Evolutionary conservation across 345 rosid species (phyloP).

Genomic region (Raphanus raphanistrum): DNA sequence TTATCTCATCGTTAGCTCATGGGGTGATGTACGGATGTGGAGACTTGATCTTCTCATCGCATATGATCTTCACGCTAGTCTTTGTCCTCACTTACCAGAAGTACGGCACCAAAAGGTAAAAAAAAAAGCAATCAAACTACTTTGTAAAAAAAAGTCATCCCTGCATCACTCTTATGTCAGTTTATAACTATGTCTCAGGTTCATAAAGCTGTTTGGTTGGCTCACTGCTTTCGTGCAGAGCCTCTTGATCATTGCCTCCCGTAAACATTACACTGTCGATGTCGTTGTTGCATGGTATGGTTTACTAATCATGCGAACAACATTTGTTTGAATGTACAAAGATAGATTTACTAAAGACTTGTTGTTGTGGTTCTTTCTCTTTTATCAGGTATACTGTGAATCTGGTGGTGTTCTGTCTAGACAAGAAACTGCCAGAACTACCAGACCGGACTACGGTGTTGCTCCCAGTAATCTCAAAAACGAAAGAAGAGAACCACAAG

Average conservation of each 20-base stretch:
- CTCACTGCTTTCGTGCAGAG: slow-evolving; percentile 79
- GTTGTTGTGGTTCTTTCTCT: too few species aligned
- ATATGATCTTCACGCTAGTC: slow-evolving; percentile 94
- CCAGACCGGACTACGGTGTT: slow-evolving; percentile 68
- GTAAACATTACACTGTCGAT: slow-evolving; percentile 97
- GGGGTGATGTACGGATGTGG: slow-evolving; percentile 95
- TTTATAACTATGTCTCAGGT: slow-evolving; percentile 52
- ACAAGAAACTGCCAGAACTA: slow-evolving; percentile 95
- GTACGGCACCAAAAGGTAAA: slow-evolving; percentile 88
- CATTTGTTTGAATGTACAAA: too few species aligned
- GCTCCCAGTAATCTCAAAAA: slow-evolving; percentile 71
- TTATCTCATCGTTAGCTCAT: slow-evolving; percentile 55
- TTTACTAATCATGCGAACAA: too few species aligned
- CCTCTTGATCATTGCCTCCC: slow-evolving; percentile 86
- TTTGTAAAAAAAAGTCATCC: not conserved
- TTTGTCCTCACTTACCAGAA: slow-evolving; percentile 94
- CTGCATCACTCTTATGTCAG: slow-evolving; percentile 1
- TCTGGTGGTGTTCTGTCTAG: slow-evolving; percentile 87
- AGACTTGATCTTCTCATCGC: slow-evolving; percentile 96
- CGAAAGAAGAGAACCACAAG: slow-evolving; percentile 92
- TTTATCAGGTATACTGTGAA: slow-evolving; percentile 63
- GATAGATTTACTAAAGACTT: too few species aligned
- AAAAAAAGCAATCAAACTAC: not conserved
- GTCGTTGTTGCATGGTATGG: slow-evolving; percentile 90
- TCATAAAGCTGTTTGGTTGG: slow-evolving; percentile 86